Percentiles rank a stretch among this genome's conserved stretches.
These are phyloP conservation scores for Fraxinus sp. DNA, from an alignment of 305 asterid genomes.

Conservation along the genomic window DNA sequence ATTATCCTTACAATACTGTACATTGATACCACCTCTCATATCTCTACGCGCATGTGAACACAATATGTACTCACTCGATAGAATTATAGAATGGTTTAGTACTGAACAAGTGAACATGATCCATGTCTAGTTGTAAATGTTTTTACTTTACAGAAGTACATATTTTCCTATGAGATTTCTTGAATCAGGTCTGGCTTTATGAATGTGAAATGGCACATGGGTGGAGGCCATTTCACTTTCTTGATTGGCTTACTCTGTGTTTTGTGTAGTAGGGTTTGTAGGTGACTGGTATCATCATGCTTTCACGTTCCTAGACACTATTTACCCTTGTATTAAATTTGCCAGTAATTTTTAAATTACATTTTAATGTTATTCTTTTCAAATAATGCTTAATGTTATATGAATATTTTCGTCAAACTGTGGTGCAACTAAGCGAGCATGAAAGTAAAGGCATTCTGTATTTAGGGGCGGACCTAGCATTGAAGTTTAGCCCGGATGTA, in stretches of 20 bases:
- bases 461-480: no score
- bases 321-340: neutral
- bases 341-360: neutral
- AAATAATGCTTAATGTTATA: neutral
- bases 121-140: neutral
- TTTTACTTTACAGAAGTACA: neutral
- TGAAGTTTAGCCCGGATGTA: no score
- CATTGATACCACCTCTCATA: neutral
- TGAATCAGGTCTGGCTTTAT: neutral
- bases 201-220: constrained; percentile 39
- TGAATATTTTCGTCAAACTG: neutral
- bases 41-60: neutral
- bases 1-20: neutral
- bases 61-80: neutral
- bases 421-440: neutral
- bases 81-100: neutral
- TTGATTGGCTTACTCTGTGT: constrained; percentile 39
- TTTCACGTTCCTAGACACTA: constrained; percentile 36
- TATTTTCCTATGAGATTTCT: neutral
- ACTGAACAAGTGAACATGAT: neutral
- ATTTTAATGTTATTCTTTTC: neutral
- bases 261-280: constrained; percentile 33
- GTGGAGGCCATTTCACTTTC: constrained; percentile 35
- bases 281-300: constrained; percentile 38
- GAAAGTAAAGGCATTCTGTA: no score